These are phyloP conservation scores for Deuterostichococcus epilithicus DNA, from an alignment of 139 green algal genomes.

Conservation along the genomic window DNA sequence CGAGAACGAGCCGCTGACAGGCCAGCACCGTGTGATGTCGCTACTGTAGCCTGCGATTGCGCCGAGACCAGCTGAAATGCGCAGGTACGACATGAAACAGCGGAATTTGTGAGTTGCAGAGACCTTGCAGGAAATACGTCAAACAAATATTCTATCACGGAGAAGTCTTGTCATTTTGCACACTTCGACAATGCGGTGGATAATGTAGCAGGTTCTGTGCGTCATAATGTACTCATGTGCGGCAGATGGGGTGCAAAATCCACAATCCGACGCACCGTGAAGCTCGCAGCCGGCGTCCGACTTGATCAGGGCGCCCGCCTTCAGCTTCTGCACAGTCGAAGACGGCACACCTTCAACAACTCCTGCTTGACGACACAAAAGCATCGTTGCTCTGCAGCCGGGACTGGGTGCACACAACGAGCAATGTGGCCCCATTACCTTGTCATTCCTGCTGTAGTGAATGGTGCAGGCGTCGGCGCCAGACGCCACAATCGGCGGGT, in stretches of 20 bases:
- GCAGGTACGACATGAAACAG: too few species aligned
- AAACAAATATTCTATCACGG: too few species aligned
- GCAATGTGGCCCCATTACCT: conserved; percentile 23
- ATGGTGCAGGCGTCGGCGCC: conserved; percentile 73
- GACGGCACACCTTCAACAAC: background rate
- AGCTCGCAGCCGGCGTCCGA: conserved; percentile 92
- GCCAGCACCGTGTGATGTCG: conserved; percentile 91
- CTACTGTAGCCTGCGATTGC: conserved; percentile 72
- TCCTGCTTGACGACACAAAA: background rate
- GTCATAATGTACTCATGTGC: too few species aligned
- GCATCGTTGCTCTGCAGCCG: background rate
- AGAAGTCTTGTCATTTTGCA: too few species aligned
- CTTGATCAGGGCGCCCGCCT: conserved; percentile 63
- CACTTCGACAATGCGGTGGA: too few species aligned
- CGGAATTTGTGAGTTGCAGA: too few species aligned
- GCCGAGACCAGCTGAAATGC: too few species aligned
- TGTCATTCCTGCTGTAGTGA: conserved; percentile 88
- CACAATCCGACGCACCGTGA: conserved; percentile 14
- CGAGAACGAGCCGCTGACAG: conserved; percentile 47
- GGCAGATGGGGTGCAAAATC: too few species aligned
- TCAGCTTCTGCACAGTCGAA: conserved; percentile 33
- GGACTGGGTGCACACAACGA: background rate
- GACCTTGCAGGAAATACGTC: too few species aligned
- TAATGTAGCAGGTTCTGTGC: too few species aligned
- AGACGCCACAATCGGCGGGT: conserved; percentile 66